A percentile compares a stretch with the other conserved stretches of the same genome.
Conservation (phyloP, 148 eudicot genomes). For the Camellia japonica region DNA sequence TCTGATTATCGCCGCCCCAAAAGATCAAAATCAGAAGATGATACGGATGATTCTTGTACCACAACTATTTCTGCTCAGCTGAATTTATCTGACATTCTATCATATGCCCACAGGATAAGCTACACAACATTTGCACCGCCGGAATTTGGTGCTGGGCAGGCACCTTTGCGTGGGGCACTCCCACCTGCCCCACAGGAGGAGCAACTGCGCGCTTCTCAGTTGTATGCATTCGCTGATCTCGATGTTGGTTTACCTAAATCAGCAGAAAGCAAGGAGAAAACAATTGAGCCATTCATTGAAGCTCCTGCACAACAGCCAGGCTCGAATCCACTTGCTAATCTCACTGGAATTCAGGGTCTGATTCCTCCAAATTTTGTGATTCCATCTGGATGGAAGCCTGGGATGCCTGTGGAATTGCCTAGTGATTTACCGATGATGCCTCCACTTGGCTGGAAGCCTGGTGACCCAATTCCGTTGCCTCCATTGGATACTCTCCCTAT, state of each 20-base stretch:
- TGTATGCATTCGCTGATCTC: conserved; percentile 69
- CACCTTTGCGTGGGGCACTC: conserved; percentile 83
- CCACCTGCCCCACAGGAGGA: conserved; percentile 97
- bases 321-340: conserved; percentile 27
- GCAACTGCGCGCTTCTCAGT: conserved; percentile 89
- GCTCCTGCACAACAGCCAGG: conserved; percentile 33
- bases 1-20: conserved; percentile 73
- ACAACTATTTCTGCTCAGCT: conserved; percentile 70
- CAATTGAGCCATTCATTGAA: conserved; percentile 59
- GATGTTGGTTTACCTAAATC: conserved; percentile 75
- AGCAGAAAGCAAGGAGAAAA: conserved; percentile 50
- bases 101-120: conserved; percentile 88
- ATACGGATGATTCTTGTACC: conserved; percentile 38
- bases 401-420: conserved; percentile 89
- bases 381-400: conserved; percentile 94
- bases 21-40: conserved; percentile 51
- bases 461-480: conserved; percentile 77
- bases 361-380: conserved; percentile 61
- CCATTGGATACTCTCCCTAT: conserved; percentile 53
- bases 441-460: conserved; percentile 92
- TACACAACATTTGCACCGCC: conserved; percentile 97
- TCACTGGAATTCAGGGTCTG: conserved; percentile 39
- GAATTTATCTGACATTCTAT: conserved; percentile 66
- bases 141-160: conserved; percentile 78
- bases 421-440: conserved; percentile 66